These are phyloP conservation scores for Penicillium sp. DNA, from an alignment of 2,329 filamentous ascomycete genomes.

Conservation along the genomic window DNA sequence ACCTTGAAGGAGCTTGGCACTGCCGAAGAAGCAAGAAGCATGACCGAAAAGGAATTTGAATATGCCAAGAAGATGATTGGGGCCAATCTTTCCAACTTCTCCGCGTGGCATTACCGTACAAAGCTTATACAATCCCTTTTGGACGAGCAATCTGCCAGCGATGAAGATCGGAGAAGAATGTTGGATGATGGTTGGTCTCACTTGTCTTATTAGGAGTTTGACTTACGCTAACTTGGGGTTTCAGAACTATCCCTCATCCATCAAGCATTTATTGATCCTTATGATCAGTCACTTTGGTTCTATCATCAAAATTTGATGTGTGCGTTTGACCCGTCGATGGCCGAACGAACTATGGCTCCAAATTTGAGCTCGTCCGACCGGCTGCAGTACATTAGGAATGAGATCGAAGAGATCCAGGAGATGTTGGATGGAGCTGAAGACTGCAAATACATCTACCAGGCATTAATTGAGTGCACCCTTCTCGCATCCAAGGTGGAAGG, in stretches of 20 bases:
- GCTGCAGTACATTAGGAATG: conserved; percentile 62
- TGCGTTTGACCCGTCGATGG: conserved; percentile 56
- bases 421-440: conserved; percentile 64
- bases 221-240: neutral
- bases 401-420: conserved; percentile 71
- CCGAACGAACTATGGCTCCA: conserved; percentile 60
- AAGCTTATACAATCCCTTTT: conserved; percentile 77
- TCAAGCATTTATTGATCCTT: conserved; percentile 79
- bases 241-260: conserved; percentile 72
- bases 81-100: conserved; percentile 89
- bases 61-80: conserved; percentile 90
- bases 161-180: conserved; percentile 62
- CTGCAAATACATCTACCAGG: conserved; percentile 88
- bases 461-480: conserved; percentile 71
- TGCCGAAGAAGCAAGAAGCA: conserved; percentile 47
- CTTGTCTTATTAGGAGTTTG: conserved; percentile 1
- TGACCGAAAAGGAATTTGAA: conserved; percentile 77
- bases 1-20: conserved; percentile 62
- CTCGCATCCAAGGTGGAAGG: conserved; percentile 53
- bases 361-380: conserved; percentile 62
- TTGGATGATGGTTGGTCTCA: conserved; percentile 61
- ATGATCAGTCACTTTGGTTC: conserved; percentile 95
- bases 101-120: conserved; percentile 89
- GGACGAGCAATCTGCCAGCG: conserved; percentile 64
- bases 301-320: conserved; percentile 88